These are phyloP conservation scores for Cercospora sojina DNA, from an alignment of 2,329 filamentous ascomycete species.

Conservation along the genomic window DNA sequence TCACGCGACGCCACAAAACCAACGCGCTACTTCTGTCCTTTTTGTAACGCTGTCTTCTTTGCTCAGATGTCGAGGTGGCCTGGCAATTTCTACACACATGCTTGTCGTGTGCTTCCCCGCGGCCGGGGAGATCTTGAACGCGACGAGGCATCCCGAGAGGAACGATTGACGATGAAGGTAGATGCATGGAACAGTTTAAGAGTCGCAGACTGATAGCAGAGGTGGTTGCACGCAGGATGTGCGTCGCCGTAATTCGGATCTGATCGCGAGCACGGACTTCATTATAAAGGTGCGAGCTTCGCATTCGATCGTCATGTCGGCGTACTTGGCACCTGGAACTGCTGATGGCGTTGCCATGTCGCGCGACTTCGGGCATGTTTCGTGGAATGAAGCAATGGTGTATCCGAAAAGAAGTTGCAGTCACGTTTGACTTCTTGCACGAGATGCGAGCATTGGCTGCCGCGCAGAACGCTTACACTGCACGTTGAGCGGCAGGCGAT, in stretches of 20 bases:
- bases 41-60: neutral
- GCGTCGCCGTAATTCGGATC: neutral
- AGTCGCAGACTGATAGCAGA: neutral
- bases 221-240: neutral
- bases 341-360: neutral
- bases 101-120: neutral
- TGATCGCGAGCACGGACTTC: too few species aligned
- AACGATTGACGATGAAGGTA: neutral
- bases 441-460: too few species aligned
- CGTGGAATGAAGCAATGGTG: too few species aligned
- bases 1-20: neutral
- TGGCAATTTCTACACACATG: neutral
- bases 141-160: neutral
- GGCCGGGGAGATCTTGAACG: neutral
- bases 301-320: neutral
- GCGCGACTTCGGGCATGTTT: neutral
- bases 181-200: neutral
- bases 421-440: too few species aligned
- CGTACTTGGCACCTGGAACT: neutral
- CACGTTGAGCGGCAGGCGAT: too few species aligned
- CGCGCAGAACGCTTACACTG: too few species aligned
- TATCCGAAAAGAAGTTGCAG: too few species aligned
- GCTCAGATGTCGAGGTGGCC: neutral
- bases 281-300: too few species aligned
- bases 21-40: neutral